phyloP scores from a whole-genome alignment of 768 basidiomycete genomes.

The Leucocoprinus sp. region DNA sequence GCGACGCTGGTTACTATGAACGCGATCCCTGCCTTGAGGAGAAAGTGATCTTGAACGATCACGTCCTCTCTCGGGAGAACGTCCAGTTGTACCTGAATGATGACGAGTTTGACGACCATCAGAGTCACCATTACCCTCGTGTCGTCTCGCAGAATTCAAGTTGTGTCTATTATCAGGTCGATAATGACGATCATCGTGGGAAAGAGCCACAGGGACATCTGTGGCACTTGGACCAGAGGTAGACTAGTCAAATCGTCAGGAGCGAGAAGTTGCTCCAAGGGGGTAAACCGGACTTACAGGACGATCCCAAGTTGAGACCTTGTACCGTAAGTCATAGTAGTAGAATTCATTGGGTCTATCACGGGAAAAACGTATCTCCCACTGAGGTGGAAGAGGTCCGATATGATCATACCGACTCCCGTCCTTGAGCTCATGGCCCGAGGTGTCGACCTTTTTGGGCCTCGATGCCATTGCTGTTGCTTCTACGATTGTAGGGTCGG shows the following conservation, averaged over 20 bases:
- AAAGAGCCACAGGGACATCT: conserved; percentile 23
- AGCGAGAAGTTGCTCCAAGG: background rate
- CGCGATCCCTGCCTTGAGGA: conserved; percentile 13
- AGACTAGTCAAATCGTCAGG: conserved; percentile 18
- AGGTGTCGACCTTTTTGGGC: conserved; percentile 27
- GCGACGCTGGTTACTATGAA: conserved; percentile 19
- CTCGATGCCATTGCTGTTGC: conserved; percentile 53
- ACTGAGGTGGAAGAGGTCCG: conserved; percentile 41
- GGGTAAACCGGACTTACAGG: conserved; percentile 28
- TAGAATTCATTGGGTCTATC: conserved; percentile 32
- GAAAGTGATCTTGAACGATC: conserved; percentile 24
- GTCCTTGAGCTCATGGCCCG: conserved; percentile 20
- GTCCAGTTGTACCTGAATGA: conserved; percentile 17
- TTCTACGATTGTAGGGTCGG: conserved; percentile 51
- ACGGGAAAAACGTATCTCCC: conserved; percentile 49
- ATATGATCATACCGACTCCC: conserved; percentile 16
- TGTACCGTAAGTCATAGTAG: conserved; percentile 50
- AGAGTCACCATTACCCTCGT: conserved; percentile 11
- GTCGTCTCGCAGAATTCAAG: conserved; percentile 15
- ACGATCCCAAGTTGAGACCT: conserved; percentile 50
- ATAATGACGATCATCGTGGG: conserved; percentile 60
- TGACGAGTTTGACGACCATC: conserved; percentile 15
- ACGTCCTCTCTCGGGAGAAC: conserved; percentile 21
- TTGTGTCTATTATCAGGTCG: conserved; percentile 32
- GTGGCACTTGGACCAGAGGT: conserved; percentile 16